These are phyloP conservation scores for Gloeopeniophorella convolvens DNA, from an alignment of 768 basidiomycete genomes.

Conservation along the genomic window DNA sequence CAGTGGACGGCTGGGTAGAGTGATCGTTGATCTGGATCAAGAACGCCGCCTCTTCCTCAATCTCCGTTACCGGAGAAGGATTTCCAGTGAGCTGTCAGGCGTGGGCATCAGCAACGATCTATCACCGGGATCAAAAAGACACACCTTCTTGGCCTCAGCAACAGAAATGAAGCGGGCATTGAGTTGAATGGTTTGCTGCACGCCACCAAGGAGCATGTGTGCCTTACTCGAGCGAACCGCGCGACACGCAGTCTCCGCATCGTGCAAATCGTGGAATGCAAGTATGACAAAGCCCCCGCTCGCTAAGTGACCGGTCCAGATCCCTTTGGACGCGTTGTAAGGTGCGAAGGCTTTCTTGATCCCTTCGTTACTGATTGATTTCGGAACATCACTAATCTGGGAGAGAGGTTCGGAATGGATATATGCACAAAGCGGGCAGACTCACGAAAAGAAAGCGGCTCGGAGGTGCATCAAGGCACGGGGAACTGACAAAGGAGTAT, in stretches of 20 bases:
- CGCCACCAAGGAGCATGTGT: slow-evolving; percentile 7
- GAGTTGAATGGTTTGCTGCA: slow-evolving; percentile 9
- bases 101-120: neutral
- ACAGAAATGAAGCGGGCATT: slow-evolving; percentile 17
- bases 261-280: slow-evolving; percentile 19
- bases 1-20: slow-evolving; percentile 5
- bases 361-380: slow-evolving; percentile 7
- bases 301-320: slow-evolving; percentile 19
- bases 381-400: slow-evolving; percentile 19
- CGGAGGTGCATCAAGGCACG: slow-evolving; percentile 15
- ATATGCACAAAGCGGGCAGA: neutral
- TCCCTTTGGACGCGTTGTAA: slow-evolving; percentile 18
- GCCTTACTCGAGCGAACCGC: slow-evolving; percentile 13
- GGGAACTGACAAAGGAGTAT: neutral
- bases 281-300: slow-evolving; percentile 19
- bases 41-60: slow-evolving; percentile 20
- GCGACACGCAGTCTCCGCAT: slow-evolving; percentile 16
- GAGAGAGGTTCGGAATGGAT: neutral
- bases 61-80: slow-evolving; percentile 19
- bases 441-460: slow-evolving; percentile 28
- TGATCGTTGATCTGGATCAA: slow-evolving; percentile 17
- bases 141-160: slow-evolving; percentile 21
- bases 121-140: neutral
- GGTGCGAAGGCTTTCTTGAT: slow-evolving; percentile 15
- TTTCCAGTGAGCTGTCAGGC: slow-evolving; percentile 14